Evolutionary conservation across 2,329 filamentous ascomycete species (phyloP).

Genomic region (Xylaria sp.): DNA sequence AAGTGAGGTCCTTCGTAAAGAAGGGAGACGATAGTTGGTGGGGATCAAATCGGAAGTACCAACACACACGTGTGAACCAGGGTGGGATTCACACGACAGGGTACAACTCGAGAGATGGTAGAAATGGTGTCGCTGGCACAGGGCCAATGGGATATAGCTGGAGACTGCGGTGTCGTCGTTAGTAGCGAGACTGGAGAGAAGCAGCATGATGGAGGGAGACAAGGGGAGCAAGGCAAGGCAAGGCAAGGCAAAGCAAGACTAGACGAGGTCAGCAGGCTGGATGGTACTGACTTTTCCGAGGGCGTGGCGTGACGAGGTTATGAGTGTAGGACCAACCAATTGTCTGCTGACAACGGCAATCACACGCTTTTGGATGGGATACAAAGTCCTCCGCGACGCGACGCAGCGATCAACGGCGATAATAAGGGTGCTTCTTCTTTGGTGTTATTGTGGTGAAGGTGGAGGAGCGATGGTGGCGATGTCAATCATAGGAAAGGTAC

Average conservation of each 20-base stretch:
- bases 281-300: slow-evolving; percentile 36
- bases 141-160: slow-evolving; percentile 20
- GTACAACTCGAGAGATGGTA: slow-evolving; percentile 11
- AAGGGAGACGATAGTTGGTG: slow-evolving; percentile 43
- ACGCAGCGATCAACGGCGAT: slow-evolving; percentile 35
- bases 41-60: slow-evolving; percentile 46
- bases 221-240: slow-evolving; percentile 9
- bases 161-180: slow-evolving; percentile 3
- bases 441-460: slow-evolving; percentile 33
- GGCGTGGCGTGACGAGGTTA: slow-evolving; percentile 41
- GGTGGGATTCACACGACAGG: slow-evolving; percentile 31
- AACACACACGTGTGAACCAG: slow-evolving; percentile 35
- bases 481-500: slow-evolving; percentile 28
- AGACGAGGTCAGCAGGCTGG: slow-evolving; percentile 17
- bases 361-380: slow-evolving; percentile 37
- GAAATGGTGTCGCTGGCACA: slow-evolving; percentile 17
- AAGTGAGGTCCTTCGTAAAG: slow-evolving; percentile 45
- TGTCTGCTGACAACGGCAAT: slow-evolving; percentile 45
- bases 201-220: neutral
- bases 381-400: slow-evolving; percentile 33
- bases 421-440: slow-evolving; percentile 27
- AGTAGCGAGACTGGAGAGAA: slow-evolving; percentile 11
- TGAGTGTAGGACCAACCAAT: slow-evolving; percentile 45
- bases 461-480: slow-evolving; percentile 36
- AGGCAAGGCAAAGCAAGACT: slow-evolving; percentile 13